Base-by-base conservation (phyloP, 139 green algal species). In the Gonium pectorale region DNA sequence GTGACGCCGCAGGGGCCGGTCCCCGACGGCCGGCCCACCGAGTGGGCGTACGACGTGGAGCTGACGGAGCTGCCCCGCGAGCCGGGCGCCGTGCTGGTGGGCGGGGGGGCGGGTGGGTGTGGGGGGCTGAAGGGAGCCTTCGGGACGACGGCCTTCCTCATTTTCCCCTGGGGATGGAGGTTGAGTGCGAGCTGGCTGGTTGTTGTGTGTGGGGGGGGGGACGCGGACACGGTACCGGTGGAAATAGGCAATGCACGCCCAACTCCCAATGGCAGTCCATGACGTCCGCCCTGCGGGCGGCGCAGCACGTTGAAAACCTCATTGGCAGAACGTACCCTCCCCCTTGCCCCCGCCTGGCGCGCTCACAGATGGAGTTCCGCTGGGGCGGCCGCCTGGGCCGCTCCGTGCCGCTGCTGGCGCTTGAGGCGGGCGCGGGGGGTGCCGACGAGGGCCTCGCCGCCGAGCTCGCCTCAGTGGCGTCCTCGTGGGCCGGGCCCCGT, bases 331-430 rank as follows among this genome's bases (percentile, higher is more conserved):
- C 51, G 26, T 2, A 26, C 51, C 2, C 5, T 59, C 40, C 31
- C 5, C 60, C 2, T 41, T 40, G 1, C 60, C 6, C 60, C 31
- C 24, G n/a, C n/a, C n/a, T n/a, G n/a, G n/a, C n/a, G n/a, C 8
- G 22, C 60, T 0, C 43, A 0, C 68, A 79, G 69, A 37, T 81
- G 27, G 73, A 81, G 73, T 2, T 81, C 3, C 73, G 73, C 13
- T 81, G 73, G 52, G 38, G 54, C n/a, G 27, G 26, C 54, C 7
- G 22, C 15, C 54, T 81, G 37, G 46, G 17, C 26, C 27, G 2
- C 38, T 26, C 73, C 27, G 29, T 56, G 52, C 54, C 73, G 21
- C 2, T 81, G 24, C 46, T 69, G 33, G 24, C 69, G 27, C 5
- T 54, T 26, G 24, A 54, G n/a, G n/a, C n/a, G n/a, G n/a, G n/a